phyloP scores from a whole-genome alignment of 805 yeast genomes.

The Candida loeiensis region DNA sequence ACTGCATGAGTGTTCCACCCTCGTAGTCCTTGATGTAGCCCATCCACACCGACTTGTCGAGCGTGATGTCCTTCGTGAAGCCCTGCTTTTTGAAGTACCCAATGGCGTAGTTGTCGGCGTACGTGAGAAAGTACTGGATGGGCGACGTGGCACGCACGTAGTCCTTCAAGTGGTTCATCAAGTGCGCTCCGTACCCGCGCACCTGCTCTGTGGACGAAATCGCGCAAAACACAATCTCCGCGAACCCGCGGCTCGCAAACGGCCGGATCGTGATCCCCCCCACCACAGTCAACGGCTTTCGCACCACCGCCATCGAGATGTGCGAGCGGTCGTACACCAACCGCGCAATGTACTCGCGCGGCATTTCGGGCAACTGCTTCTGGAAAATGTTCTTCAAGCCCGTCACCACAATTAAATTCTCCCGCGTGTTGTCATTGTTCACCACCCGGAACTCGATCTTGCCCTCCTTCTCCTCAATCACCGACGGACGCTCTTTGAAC shows the following conservation, averaged over 20 bases:
- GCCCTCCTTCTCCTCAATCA: constrained; percentile 88
- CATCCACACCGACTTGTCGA: constrained; percentile 89
- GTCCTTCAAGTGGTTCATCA: constrained; percentile 97
- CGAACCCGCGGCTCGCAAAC: constrained; percentile 84
- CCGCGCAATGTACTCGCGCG: constrained; percentile 91
- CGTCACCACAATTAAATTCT: constrained; percentile 85
- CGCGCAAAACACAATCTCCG: constrained; percentile 98
- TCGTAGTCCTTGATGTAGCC: constrained; percentile 98
- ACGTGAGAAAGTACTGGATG: constrained; percentile 82
- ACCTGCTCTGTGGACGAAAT: constrained; percentile 97
- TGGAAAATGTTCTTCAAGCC: constrained; percentile 96
- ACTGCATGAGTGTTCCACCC: constrained; percentile 98
- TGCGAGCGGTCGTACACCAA: constrained; percentile 93
- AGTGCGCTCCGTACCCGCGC: constrained; percentile 96
- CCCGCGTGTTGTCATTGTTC: constrained; percentile 86
- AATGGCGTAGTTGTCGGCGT: constrained; percentile 98
- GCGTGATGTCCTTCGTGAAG: constrained; percentile 88
- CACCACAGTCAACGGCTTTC: constrained; percentile 90
- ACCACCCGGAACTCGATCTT: constrained; percentile 94
- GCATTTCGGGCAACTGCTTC: constrained; percentile 98
- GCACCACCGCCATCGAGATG: constrained; percentile 91
- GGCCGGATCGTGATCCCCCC: constrained; percentile 98
- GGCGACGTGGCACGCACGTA: constrained; percentile 87
- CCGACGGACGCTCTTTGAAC: constrained; percentile 91
- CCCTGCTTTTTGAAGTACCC: constrained; percentile 99